Base-by-base conservation (phyloP, 75 land plant species). In the Isoetes taiwanensis region DNA sequence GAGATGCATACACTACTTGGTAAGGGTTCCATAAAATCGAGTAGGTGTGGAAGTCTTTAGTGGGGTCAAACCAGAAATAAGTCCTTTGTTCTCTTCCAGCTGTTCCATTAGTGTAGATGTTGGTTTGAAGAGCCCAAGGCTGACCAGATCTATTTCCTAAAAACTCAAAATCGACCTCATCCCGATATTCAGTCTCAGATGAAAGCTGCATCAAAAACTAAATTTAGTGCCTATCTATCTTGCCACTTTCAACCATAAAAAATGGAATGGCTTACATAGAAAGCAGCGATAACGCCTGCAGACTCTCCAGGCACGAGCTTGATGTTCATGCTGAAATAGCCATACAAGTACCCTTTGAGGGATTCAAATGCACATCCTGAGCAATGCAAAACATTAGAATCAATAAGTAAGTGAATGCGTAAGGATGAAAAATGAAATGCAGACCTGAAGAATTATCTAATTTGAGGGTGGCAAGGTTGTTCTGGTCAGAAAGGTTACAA, bases 141-240 rank as follows among this genome's bases (percentile, higher is more conserved):
- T 78, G 32, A 10, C 81, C 78, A 21, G 57, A 30, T 12, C n/a
- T 41, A 37, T 76, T 76, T 4, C 79, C 76, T 11, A 74, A 43
- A 26, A 78, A 78, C 70, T 78, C 74, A 19, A 78, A 66, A 34
- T 78, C 81, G 2, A 78, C 58, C 55, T 74, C 78, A 46, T 78
- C 78, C 28, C 65, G 78, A 27, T 0, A 50, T 1, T 43, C 50
- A 1, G 70, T 62, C 31, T 58, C 19, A 2, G 78, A 79, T 9
- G 68, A 55, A 28, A 64, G 34, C 74, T 70, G 66, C 53, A n/a
- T 16, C 33, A 32, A 19, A 9, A 30, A 31, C 2, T n/a, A n/a
- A n/a, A n/a, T n/a, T n/a, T n/a, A n/a, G n/a, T n/a, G n/a, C n/a
- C n/a, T n/a, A n/a, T n/a, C n/a, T n/a, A n/a, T n/a, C n/a, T n/a